phyloP scores from a whole-genome alignment of 2,329 filamentous ascomycete species.

The Neonectria faginata region DNA sequence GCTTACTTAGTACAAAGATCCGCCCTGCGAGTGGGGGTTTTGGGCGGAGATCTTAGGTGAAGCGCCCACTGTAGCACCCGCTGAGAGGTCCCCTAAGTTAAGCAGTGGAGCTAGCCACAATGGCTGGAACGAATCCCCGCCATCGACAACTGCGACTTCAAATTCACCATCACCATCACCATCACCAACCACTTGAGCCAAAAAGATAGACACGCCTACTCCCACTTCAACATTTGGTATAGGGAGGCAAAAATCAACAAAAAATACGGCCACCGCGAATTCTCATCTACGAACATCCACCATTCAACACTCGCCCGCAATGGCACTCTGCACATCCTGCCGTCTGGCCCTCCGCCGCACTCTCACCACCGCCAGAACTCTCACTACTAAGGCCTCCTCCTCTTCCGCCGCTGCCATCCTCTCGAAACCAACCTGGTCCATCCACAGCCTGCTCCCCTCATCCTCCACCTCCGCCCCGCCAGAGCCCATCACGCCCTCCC shows the following conservation, averaged over 20 bases:
- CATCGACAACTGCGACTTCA: not conserved
- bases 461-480: constrained; percentile 43
- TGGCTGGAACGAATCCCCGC: not conserved
- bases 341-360: constrained; percentile 44
- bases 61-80: constrained; percentile 3
- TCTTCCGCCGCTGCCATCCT: constrained; percentile 61
- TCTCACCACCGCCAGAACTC: constrained; percentile 22
- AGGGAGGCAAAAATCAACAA: not conserved
- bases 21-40: not conserved
- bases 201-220: not conserved
- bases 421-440: constrained; percentile 83
- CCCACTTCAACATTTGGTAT: not conserved
- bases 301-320: constrained; percentile 26
- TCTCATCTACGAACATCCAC: not conserved
- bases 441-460: constrained; percentile 75
- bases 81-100: not conserved
- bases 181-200: not conserved
- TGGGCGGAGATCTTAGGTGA: constrained; percentile 1
- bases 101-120: not conserved
- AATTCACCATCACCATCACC: constrained; percentile 5
- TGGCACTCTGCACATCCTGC: constrained; percentile 50
- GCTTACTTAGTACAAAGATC: not conserved
- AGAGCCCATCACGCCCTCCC: constrained; percentile 69
- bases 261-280: not conserved
- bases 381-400: constrained; percentile 34